Conservation (phyloP, 257 asterid species). For the Solanum ossicruentum region DNA sequence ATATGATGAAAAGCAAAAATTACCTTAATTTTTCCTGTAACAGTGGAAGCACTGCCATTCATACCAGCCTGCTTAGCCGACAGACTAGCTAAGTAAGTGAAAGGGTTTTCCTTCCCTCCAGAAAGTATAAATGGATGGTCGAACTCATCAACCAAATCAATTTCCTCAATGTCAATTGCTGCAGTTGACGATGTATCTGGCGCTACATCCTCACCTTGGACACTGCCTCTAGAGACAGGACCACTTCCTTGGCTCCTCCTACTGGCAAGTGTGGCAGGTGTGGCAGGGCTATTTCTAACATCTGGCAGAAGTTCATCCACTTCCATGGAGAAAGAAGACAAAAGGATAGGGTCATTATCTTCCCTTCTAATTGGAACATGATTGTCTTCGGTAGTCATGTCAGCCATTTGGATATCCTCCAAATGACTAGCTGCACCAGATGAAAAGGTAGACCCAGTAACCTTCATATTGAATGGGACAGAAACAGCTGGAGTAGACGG, state of each 20-base stretch:
- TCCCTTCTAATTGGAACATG: slow-evolving; percentile 7
- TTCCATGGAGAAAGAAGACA: neutral
- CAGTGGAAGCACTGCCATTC: slow-evolving; percentile 21
- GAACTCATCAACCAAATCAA: slow-evolving; percentile 28
- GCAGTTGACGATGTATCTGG: slow-evolving; percentile 5
- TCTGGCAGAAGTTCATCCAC: slow-evolving; percentile 1
- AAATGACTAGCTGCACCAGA: neutral
- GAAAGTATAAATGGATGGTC: slow-evolving; percentile 32
- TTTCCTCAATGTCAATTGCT: slow-evolving; percentile 37
- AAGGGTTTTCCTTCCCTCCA: slow-evolving; percentile 55
- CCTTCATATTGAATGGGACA: slow-evolving; percentile 8
- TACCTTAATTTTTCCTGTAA: slow-evolving; percentile 84
- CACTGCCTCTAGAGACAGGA: neutral
- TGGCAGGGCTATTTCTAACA: neutral
- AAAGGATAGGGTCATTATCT: slow-evolving; percentile 7
- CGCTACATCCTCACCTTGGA: neutral
- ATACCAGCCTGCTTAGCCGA: slow-evolving; percentile 44
- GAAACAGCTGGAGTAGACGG: neutral
- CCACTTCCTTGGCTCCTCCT: neutral
- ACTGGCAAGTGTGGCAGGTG: slow-evolving; percentile 1
- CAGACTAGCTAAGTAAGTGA: slow-evolving; percentile 79
- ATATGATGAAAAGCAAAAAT: neutral
- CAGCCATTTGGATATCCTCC: slow-evolving; percentile 3
- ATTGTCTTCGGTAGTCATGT: slow-evolving; percentile 16
- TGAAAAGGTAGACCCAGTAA: slow-evolving; percentile 9